These are phyloP conservation scores for Saccharomycopsis crataegensis DNA, from an alignment of 1,139 yeast genomes.

Conservation along the genomic window DNA sequence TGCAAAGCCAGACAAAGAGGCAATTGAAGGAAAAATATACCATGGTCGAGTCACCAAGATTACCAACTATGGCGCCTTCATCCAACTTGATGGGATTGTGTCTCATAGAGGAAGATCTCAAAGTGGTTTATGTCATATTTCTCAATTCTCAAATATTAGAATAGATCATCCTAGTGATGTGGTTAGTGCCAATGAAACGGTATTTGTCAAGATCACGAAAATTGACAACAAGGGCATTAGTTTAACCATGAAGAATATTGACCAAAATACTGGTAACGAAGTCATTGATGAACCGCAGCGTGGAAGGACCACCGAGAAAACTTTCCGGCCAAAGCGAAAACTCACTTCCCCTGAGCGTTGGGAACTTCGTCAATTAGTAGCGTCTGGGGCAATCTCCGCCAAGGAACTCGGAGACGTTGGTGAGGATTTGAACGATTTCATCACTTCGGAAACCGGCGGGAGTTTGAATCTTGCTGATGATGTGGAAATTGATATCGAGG, in stretches of 20 bases:
- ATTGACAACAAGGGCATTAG: slow-evolving; percentile 47
- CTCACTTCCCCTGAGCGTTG: slow-evolving; percentile 83
- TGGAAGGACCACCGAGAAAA: background rate
- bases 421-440: slow-evolving; percentile 36
- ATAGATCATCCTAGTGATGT: slow-evolving; percentile 54
- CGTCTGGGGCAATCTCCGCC: slow-evolving; percentile 67
- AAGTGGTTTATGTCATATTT: slow-evolving; percentile 68
- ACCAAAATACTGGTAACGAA: slow-evolving; percentile 59
- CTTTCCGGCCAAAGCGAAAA: slow-evolving; percentile 32
- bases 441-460: slow-evolving; percentile 16
- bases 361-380: slow-evolving; percentile 78
- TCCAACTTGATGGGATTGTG: slow-evolving; percentile 38
- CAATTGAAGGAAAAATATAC: slow-evolving; percentile 41
- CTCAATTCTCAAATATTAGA: slow-evolving; percentile 50
- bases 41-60: slow-evolving; percentile 54
- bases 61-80: slow-evolving; percentile 74
- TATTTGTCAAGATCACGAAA: slow-evolving; percentile 52
- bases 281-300: background rate
- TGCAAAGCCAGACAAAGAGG: slow-evolving; percentile 20
- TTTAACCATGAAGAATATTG: slow-evolving; percentile 66
- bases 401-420: slow-evolving; percentile 66
- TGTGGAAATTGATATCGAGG: slow-evolving; percentile 63
- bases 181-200: slow-evolving; percentile 49
- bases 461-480: slow-evolving; percentile 35
- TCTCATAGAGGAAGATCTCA: background rate